Conservation (phyloP, 148 eudicot genomes). For the Chenopodium album region DNA sequence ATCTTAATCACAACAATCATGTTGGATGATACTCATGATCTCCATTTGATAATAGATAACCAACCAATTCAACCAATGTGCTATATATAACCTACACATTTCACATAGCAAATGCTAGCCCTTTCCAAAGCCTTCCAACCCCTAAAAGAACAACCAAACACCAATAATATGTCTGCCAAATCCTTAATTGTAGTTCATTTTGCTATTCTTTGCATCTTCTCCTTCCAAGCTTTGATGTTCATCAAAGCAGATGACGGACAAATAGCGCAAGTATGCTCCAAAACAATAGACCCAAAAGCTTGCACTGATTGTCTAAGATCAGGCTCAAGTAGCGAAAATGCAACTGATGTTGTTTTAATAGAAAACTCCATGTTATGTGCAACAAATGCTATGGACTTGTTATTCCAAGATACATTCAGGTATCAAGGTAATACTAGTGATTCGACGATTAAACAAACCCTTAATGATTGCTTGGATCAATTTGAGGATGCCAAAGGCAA, state of each 20-base stretch:
- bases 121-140: too few relatives aligned
- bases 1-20: too few relatives aligned
- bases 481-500: background rate
- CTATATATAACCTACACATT: too few relatives aligned
- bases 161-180: slow-evolving; percentile 4
- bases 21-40: too few relatives aligned
- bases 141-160: too few relatives aligned
- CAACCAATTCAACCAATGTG: too few relatives aligned
- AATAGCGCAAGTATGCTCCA: slow-evolving; percentile 4
- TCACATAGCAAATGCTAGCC: too few relatives aligned
- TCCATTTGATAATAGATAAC: too few relatives aligned
- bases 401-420: background rate
- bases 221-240: background rate
- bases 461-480: background rate
- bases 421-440: background rate
- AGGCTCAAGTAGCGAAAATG: slow-evolving; percentile 3
- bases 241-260: background rate
- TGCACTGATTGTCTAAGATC: slow-evolving; percentile 15
- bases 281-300: background rate
- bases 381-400: background rate
- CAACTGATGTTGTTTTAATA: slow-evolving; percentile 14
- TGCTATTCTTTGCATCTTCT: background rate
- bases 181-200: background rate
- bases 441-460: slow-evolving; percentile 3
- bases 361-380: slow-evolving; percentile 12